phyloP scores from a whole-genome alignment of 371 early-diverging fungal species.

The Circinella umbellata region DNA sequence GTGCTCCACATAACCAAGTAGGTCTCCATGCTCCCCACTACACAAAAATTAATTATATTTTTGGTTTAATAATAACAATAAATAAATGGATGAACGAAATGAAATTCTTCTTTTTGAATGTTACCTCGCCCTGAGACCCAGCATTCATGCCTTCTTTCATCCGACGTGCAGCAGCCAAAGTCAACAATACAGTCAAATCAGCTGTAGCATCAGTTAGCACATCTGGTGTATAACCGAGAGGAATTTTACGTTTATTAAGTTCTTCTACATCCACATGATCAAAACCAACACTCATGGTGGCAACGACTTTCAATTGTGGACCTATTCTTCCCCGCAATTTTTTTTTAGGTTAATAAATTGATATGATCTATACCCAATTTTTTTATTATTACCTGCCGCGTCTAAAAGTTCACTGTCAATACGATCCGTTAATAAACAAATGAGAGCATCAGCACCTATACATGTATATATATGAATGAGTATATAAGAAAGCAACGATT shows the following conservation, averaged over 20 bases:
- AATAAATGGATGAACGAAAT: too few relatives aligned
- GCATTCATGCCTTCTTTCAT: slow-evolving; percentile 65
- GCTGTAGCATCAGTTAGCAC: slow-evolving; percentile 91
- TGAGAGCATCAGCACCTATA: slow-evolving; percentile 62
- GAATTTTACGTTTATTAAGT: slow-evolving; percentile 51
- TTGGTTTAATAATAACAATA: background rate
- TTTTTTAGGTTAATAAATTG: background rate
- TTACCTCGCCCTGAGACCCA: slow-evolving; percentile 56
- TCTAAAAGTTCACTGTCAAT: slow-evolving; percentile 74
- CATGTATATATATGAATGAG: background rate
- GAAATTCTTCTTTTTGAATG: background rate
- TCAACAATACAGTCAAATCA: slow-evolving; percentile 76
- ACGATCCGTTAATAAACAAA: slow-evolving; percentile 75
- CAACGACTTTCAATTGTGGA: slow-evolving; percentile 62
- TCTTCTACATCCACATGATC: slow-evolving; percentile 77
- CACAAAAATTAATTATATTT: background rate
- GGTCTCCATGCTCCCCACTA: slow-evolving; percentile 75
- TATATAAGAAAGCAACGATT: background rate
- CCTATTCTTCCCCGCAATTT: slow-evolving; percentile 28
- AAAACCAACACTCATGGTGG: slow-evolving; percentile 83
- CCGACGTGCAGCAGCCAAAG: slow-evolving; percentile 74
- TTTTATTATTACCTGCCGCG: slow-evolving; percentile 50
- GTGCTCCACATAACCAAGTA: slow-evolving; percentile 75
- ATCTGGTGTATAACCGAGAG: slow-evolving; percentile 86
- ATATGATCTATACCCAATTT: background rate